These are phyloP conservation scores for Cytospora schulzeri DNA, from an alignment of 2,329 filamentous ascomycete genomes.

Conservation along the genomic window DNA sequence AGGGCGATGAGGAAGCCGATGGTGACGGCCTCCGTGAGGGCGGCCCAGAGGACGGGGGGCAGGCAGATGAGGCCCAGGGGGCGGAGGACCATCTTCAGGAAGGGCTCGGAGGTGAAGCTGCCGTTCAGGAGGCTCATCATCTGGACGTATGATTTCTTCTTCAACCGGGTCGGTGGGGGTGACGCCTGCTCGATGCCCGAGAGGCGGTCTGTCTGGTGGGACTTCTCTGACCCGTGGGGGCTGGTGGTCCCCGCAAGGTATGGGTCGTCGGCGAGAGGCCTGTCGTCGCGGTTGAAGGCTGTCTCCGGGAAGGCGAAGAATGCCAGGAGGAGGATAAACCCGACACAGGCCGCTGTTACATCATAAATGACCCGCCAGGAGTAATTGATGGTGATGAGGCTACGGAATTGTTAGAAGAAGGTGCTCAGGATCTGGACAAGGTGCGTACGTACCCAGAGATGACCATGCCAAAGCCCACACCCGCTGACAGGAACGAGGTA, in stretches of 20 bases:
- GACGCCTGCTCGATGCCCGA: slow-evolving; percentile 28
- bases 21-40: slow-evolving; percentile 55
- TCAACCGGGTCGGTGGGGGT: slow-evolving; percentile 1
- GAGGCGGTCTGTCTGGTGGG: slow-evolving; percentile 18
- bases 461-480: slow-evolving; percentile 46
- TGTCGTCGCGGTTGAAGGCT: slow-evolving; percentile 43
- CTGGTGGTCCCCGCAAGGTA: slow-evolving; percentile 29
- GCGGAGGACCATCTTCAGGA: slow-evolving; percentile 51
- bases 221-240: slow-evolving; percentile 23
- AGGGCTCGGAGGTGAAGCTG: slow-evolving; percentile 47
- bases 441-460: slow-evolving; percentile 40
- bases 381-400: slow-evolving; percentile 51
- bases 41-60: slow-evolving; percentile 57
- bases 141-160: slow-evolving; percentile 38
- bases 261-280: slow-evolving; percentile 26
- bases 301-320: slow-evolving; percentile 60
- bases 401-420: slow-evolving; percentile 28
- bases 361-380: slow-evolving; percentile 56
- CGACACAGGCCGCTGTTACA: slow-evolving; percentile 53
- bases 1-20: slow-evolving; percentile 60
- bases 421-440: not conserved
- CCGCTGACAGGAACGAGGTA: slow-evolving; percentile 44
- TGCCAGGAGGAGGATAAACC: slow-evolving; percentile 48
- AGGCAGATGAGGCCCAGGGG: slow-evolving; percentile 53
- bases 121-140: slow-evolving; percentile 45